Evolutionary conservation across 371 early-diverging fungal genomes (phyloP).

Genomic region (Mucor plumbeus): DNA sequence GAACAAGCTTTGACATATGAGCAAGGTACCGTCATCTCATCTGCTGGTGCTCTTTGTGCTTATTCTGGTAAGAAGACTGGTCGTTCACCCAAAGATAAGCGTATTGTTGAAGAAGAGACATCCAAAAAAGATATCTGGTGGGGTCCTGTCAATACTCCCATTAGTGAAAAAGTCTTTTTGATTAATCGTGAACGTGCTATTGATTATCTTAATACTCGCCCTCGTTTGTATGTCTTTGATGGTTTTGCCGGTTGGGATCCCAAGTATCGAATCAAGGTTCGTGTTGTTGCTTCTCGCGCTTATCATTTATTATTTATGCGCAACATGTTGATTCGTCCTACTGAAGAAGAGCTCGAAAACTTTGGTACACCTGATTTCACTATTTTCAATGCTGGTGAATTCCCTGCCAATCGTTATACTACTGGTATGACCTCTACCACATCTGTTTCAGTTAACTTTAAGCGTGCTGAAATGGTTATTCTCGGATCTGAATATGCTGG

Average conservation of each 20-base stretch:
- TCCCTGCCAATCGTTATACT: constrained; percentile 96
- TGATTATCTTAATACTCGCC: constrained; percentile 95
- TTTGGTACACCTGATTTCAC: constrained; percentile 97
- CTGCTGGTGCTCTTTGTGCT: constrained; percentile 91
- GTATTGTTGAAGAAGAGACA: constrained; percentile 90
- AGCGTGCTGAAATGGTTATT: constrained; percentile 83
- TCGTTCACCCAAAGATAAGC: constrained; percentile 93
- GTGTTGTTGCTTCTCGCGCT: constrained; percentile 93
- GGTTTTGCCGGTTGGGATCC: constrained; percentile 96
- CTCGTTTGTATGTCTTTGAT: constrained; percentile 94
- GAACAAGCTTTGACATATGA: constrained; percentile 94
- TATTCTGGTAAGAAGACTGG: constrained; percentile 92
- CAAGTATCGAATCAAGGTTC: constrained; percentile 95
- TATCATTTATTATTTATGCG: constrained; percentile 97
- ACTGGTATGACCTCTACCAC: constrained; percentile 97
- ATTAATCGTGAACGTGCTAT: constrained; percentile 96
- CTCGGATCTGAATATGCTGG: constrained; percentile 98
- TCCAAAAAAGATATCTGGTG: constrained; percentile 90
- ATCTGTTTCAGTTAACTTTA: constrained; percentile 91
- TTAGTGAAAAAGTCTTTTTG: constrained; percentile 88
- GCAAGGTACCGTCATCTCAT: constrained; percentile 87
- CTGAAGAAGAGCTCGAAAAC: constrained; percentile 83
- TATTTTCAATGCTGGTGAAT: constrained; percentile 95
- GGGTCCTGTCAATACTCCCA: constrained; percentile 95
- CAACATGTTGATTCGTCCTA: constrained; percentile 98